Conservation (phyloP, 2,329 filamentous ascomycete species). For the Bertia moriformis region DNA sequence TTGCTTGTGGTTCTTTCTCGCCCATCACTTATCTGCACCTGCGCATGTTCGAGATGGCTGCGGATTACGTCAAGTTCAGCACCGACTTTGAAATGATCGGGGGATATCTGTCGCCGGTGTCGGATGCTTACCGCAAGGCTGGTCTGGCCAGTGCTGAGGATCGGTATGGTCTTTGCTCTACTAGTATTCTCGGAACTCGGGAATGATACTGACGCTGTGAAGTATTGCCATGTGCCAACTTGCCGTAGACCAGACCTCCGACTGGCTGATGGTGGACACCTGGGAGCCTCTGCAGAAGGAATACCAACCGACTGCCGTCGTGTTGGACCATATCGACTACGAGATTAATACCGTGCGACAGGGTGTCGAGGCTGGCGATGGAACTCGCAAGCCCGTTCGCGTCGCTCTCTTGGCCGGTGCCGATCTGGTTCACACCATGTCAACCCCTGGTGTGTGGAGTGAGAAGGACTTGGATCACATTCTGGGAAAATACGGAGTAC, state of each 20-base stretch:
- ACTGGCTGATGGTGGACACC: slow-evolving; percentile 41
- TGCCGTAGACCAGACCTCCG: slow-evolving; percentile 39
- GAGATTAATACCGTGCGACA: slow-evolving; percentile 44
- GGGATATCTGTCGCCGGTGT: slow-evolving; percentile 52
- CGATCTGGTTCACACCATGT: slow-evolving; percentile 32
- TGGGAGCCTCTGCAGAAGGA: slow-evolving; percentile 50
- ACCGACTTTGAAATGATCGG: slow-evolving; percentile 50
- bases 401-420: slow-evolving; percentile 44
- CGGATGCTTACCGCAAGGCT: slow-evolving; percentile 55
- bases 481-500: slow-evolving; percentile 37
- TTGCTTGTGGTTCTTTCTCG: slow-evolving; percentile 38
- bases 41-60: slow-evolving; percentile 54
- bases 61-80: slow-evolving; percentile 47
- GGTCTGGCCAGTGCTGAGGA: slow-evolving; percentile 50
- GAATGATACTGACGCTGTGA: neutral
- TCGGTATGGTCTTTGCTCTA: slow-evolving; percentile 14
- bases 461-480: slow-evolving; percentile 49
- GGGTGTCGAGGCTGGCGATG: slow-evolving; percentile 36
- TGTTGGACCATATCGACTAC: slow-evolving; percentile 48
- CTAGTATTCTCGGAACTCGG: too few relatives aligned
- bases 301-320: slow-evolving; percentile 48
- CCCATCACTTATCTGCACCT: slow-evolving; percentile 45
- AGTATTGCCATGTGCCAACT: slow-evolving; percentile 47
- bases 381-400: slow-evolving; percentile 36
- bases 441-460: slow-evolving; percentile 41